A percentile compares a stretch with the other conserved stretches of the same genome.
These are phyloP conservation scores for Millerozyma miso DNA, from an alignment of 805 yeast genomes.

Conservation along the genomic window DNA sequence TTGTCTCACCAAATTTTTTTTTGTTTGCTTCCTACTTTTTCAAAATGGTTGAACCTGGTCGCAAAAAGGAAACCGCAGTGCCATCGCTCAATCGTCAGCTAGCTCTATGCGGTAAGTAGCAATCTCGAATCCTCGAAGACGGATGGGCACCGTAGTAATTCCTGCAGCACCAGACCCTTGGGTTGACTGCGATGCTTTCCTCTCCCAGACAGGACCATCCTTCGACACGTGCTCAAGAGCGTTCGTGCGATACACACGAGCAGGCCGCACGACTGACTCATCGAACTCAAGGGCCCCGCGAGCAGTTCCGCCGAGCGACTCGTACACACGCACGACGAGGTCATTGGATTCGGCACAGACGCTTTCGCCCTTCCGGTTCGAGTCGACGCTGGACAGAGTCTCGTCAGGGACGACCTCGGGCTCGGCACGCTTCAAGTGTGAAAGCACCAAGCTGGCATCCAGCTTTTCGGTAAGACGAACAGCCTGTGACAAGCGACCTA, in stretches of 20 bases:
- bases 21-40: neutral
- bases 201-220: conserved; percentile 24
- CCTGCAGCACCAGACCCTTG: conserved; percentile 16
- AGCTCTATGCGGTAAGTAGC: conserved; percentile 50
- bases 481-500: conserved; percentile 14
- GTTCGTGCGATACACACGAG: conserved; percentile 50
- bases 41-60: neutral
- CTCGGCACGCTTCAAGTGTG: conserved; percentile 83
- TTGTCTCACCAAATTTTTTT: too few species aligned
- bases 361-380: conserved; percentile 22
- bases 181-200: conserved; percentile 36
- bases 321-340: conserved; percentile 74
- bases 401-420: conserved; percentile 57
- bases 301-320: conserved; percentile 78
- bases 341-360: neutral
- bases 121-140: conserved; percentile 74
- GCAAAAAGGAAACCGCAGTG: neutral
- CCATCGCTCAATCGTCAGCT: neutral
- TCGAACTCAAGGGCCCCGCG: conserved; percentile 46
- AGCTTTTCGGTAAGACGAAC: conserved; percentile 30
- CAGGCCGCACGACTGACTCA: conserved; percentile 34
- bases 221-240: conserved; percentile 41
- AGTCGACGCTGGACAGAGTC: conserved; percentile 42
- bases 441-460: conserved; percentile 58
- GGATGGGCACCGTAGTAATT: conserved; percentile 29